These are phyloP conservation scores for Infundibulicybe gibba DNA, from an alignment of 768 basidiomycete genomes.

Conservation along the genomic window DNA sequence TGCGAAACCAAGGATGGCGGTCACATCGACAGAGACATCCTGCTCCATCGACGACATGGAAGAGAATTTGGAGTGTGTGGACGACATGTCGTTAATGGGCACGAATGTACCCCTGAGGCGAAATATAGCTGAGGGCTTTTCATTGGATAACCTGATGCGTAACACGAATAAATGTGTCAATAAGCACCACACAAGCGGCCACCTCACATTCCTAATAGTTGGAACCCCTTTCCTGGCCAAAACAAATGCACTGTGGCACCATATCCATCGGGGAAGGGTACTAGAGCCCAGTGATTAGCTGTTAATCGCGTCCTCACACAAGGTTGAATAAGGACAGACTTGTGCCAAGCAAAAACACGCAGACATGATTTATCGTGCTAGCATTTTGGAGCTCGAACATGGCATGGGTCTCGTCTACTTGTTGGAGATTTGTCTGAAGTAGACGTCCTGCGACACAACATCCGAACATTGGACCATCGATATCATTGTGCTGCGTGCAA, in stretches of 20 bases:
- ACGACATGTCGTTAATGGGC: constrained; percentile 23
- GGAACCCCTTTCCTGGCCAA: constrained; percentile 86
- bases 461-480: constrained; percentile 56
- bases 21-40: constrained; percentile 46
- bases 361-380: constrained; percentile 77
- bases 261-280: constrained; percentile 81
- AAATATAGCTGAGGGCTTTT: constrained; percentile 88
- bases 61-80: constrained; percentile 36
- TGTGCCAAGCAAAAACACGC: constrained; percentile 80
- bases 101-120: constrained; percentile 68
- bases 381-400: constrained; percentile 72
- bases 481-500: background rate
- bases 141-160: constrained; percentile 74
- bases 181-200: background rate
- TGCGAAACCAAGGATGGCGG: constrained; percentile 74
- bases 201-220: constrained; percentile 78
- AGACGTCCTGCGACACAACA: constrained; percentile 77
- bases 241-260: constrained; percentile 83
- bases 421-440: constrained; percentile 75
- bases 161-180: background rate
- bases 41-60: constrained; percentile 15
- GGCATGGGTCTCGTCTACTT: constrained; percentile 82
- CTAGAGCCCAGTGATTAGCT: constrained; percentile 22
- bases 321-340: constrained; percentile 35
- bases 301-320: background rate